Percentiles rank a stretch among this genome's conserved stretches.
Evolutionary conservation across 2,329 filamentous ascomycete genomes (phyloP).

Genomic region (Alternaria sp.): DNA sequence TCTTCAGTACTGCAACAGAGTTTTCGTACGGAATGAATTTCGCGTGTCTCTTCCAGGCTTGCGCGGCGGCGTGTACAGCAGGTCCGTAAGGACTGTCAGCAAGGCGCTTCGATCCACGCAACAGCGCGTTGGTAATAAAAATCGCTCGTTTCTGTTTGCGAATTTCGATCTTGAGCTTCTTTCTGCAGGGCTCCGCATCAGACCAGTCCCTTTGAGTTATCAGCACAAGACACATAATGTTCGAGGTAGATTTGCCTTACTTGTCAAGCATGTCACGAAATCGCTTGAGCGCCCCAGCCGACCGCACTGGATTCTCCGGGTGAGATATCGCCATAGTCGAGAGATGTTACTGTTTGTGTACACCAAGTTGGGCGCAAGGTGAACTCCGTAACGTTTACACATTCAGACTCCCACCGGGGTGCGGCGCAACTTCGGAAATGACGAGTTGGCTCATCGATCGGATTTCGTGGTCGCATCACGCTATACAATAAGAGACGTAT

Average conservation of each 20-base stretch:
- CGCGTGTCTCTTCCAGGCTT: not conserved
- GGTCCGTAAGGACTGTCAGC: not conserved
- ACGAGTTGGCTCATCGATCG: not conserved
- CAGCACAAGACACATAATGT: not conserved
- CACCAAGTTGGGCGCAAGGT: not conserved
- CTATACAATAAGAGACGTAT: not conserved
- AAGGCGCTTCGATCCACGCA: not conserved
- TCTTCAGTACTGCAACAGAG: not conserved
- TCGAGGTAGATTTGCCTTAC: no score
- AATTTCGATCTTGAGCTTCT: not conserved
- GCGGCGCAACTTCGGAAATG: not conserved
- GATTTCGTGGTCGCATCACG: not conserved
- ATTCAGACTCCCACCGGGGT: not conserved
- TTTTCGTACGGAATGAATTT: not conserved
- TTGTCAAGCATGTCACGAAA: not conserved
- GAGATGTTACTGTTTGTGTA: rapidly evolving
- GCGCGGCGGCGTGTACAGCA: not conserved
- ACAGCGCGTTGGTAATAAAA: not conserved
- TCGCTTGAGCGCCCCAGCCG: not conserved
- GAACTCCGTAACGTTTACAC: not conserved
- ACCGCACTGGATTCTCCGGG: not conserved
- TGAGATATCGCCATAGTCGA: not conserved
- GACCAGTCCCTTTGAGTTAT: not conserved
- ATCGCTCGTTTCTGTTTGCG: not conserved
- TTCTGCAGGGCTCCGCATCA: no score